Conservation (phyloP, 768 basidiomycete species). For the Termitomyces sp. region DNA sequence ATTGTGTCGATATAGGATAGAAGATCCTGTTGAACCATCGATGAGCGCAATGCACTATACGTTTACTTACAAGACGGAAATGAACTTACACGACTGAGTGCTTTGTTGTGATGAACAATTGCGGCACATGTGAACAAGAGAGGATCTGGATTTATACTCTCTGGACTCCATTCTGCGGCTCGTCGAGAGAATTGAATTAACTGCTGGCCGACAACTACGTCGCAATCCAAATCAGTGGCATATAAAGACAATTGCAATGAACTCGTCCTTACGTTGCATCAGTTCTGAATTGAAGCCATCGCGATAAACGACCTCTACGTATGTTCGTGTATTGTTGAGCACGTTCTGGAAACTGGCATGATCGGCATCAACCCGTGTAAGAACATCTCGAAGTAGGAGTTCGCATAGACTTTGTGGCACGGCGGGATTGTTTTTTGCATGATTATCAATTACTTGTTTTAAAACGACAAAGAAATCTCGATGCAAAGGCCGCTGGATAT, state of each 20-base stretch:
- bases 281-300: slow-evolving; percentile 47
- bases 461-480: slow-evolving; percentile 52
- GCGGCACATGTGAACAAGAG: slow-evolving; percentile 47
- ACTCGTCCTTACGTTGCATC: slow-evolving; percentile 47
- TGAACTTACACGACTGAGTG: slow-evolving; percentile 45
- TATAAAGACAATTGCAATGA: not conserved
- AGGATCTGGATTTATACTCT: slow-evolving; percentile 51
- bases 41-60: not conserved
- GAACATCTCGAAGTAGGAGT: slow-evolving; percentile 52
- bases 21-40: slow-evolving; percentile 43
- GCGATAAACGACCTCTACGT: slow-evolving; percentile 55
- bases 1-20: slow-evolving; percentile 55
- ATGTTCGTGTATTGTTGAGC: slow-evolving; percentile 53
- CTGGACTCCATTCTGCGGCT: slow-evolving; percentile 49
- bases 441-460: slow-evolving; percentile 39
- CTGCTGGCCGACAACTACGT: slow-evolving; percentile 53
- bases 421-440: slow-evolving; percentile 26
- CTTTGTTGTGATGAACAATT: slow-evolving; percentile 59
- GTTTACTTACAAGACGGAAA: not conserved
- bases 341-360: slow-evolving; percentile 46
- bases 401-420: slow-evolving; percentile 37
- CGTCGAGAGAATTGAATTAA: slow-evolving; percentile 53
- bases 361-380: slow-evolving; percentile 51
- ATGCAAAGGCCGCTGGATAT: slow-evolving; percentile 39
- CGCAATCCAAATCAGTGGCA: slow-evolving; percentile 1